These are phyloP conservation scores for Cryphonectria naterciae DNA, from an alignment of 2,329 filamentous ascomycete genomes.

Conservation along the genomic window DNA sequence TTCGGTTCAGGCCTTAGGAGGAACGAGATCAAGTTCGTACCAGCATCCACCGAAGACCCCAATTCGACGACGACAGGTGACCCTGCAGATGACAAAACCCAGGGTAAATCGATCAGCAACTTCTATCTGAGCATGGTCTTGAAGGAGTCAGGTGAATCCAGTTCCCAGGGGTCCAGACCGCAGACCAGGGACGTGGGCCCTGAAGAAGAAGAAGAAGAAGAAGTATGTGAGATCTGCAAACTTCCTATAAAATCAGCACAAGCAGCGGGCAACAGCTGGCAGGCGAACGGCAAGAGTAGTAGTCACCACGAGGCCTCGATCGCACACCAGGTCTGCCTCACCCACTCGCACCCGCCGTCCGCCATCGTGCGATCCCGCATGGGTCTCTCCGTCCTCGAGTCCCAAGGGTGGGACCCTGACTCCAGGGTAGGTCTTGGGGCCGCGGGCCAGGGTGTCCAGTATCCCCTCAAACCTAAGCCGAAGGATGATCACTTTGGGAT, in stretches of 20 bases:
- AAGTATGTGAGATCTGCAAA: conserved; percentile 61
- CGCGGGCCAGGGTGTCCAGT: conserved; percentile 71
- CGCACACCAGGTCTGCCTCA: conserved; percentile 71
- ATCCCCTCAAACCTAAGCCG: conserved; percentile 71
- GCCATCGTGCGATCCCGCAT: conserved; percentile 71
- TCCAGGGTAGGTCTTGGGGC: conserved; percentile 72
- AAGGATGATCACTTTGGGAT: conserved; percentile 80
- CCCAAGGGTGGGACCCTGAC: conserved; percentile 77
- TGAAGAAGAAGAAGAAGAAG: neutral
- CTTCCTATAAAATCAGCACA: conserved; percentile 49
- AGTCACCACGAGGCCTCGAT: conserved; percentile 62
- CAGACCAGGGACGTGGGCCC: conserved; percentile 16
- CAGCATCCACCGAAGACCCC: conserved; percentile 48
- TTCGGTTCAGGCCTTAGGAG: conserved; percentile 62
- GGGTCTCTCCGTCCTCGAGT: conserved; percentile 67
- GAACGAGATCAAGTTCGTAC: conserved; percentile 61
- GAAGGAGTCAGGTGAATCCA: conserved; percentile 36
- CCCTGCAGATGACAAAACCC: conserved; percentile 21
- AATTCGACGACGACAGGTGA: conserved; percentile 35
- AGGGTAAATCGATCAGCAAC: conserved; percentile 51
- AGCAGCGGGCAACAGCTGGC: conserved; percentile 32
- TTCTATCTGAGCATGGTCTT: conserved; percentile 71
- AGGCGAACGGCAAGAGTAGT: conserved; percentile 30
- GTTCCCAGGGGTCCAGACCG: conserved; percentile 30
- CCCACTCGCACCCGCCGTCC: conserved; percentile 73